Conservation (phyloP, 768 basidiomycete genomes). For the Hypsizygus marmoreus region DNA sequence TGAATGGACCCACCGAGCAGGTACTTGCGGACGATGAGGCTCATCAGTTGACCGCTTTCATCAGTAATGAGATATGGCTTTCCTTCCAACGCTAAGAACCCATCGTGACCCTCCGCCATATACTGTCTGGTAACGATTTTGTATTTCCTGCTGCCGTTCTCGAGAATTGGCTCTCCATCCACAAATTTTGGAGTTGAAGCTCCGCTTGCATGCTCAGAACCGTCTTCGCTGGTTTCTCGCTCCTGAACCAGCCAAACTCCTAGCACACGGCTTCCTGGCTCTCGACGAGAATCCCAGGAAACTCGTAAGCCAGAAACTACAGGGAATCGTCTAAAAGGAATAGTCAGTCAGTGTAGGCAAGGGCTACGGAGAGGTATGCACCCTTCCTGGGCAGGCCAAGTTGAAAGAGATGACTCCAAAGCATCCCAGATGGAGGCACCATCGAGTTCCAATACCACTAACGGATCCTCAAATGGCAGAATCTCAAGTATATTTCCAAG, state of each 20-base stretch:
- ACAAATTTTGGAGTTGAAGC: constrained; percentile 33
- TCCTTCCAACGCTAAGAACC: constrained; percentile 68
- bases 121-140: constrained; percentile 86
- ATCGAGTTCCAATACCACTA: constrained; percentile 79
- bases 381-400: constrained; percentile 94
- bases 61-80: constrained; percentile 76
- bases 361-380: not conserved
- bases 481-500: constrained; percentile 89
- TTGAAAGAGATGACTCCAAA: constrained; percentile 69
- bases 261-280: constrained; percentile 70
- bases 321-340: constrained; percentile 72
- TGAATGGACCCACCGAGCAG: constrained; percentile 61
- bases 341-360: not conserved
- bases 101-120: constrained; percentile 83
- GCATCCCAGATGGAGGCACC: constrained; percentile 81
- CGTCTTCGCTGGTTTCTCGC: constrained; percentile 30
- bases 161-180: constrained; percentile 56
- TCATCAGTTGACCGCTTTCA: constrained; percentile 80
- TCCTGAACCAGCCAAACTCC: constrained; percentile 66
- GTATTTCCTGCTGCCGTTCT: constrained; percentile 61
- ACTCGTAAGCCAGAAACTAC: constrained; percentile 83
- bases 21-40: constrained; percentile 79
- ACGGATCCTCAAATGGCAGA: constrained; percentile 84
- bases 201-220: constrained; percentile 21
- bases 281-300: constrained; percentile 80